These are phyloP conservation scores for Sporobolomyces phaffii DNA, from an alignment of 768 basidiomycete genomes.

Conservation along the genomic window DNA sequence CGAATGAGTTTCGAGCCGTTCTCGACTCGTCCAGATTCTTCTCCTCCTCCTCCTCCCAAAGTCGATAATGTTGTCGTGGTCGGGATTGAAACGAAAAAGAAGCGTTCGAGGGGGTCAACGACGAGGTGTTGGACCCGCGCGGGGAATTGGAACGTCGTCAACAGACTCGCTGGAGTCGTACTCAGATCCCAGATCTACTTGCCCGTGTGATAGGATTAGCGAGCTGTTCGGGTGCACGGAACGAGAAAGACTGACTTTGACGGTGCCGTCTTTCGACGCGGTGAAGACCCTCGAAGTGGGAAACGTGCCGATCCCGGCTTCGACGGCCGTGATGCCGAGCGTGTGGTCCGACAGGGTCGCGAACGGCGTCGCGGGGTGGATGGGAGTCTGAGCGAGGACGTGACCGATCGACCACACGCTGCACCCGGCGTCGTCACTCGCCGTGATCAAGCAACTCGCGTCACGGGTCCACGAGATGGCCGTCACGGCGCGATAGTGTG, in stretches of 20 bases:
- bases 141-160: slow-evolving; percentile 84
- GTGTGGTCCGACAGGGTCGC: slow-evolving; percentile 85
- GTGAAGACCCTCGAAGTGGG: slow-evolving; percentile 72
- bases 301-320: slow-evolving; percentile 71
- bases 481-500: slow-evolving; percentile 85
- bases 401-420: slow-evolving; percentile 80
- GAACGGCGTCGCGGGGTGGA: slow-evolving; percentile 55
- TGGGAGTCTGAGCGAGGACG: slow-evolving; percentile 11
- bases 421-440: slow-evolving; percentile 82
- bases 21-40: not conserved
- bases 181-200: slow-evolving; percentile 68
- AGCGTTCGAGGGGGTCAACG: slow-evolving; percentile 77
- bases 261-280: slow-evolving; percentile 77
- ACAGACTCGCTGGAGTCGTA: slow-evolving; percentile 58
- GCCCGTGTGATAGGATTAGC: no score
- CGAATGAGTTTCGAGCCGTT: slow-evolving; percentile 3
- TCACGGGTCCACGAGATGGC: slow-evolving; percentile 77
- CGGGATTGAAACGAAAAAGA: slow-evolving; percentile 76
- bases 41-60: slow-evolving; percentile 44
- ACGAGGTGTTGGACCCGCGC: slow-evolving; percentile 63
- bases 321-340: slow-evolving; percentile 73
- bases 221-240: not conserved
- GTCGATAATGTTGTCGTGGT: slow-evolving; percentile 76
- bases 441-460: slow-evolving; percentile 70
- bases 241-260: slow-evolving; percentile 60